Evolutionary conservation across 352 stramenopile species (phyloP), one percentile per base, ranked within the genome.

Genomic region (Phytophthora fragariaefolia): DNA sequence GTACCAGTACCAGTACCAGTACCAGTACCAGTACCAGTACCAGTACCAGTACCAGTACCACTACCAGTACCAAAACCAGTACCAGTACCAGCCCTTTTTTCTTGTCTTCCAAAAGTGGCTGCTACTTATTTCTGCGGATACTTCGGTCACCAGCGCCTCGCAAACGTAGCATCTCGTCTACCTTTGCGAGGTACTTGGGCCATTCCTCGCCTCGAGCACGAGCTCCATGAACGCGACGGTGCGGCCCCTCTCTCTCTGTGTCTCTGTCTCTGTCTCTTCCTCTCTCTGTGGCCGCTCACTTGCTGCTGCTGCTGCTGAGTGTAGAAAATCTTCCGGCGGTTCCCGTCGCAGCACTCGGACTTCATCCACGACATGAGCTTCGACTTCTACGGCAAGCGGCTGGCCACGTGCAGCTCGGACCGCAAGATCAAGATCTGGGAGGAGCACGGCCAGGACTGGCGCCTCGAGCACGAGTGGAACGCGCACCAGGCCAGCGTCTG

Each of bases 341-440:
- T 96, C 73, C 79, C 86, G 71, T 94, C 87, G 62, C 84, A 96
- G 58, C 90, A 97, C 69, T 86, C 79, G 30, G 91, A 96, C 72
- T 97, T 97, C 46, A 91, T 98, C 59, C 89, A 97, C 70, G 92
- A 97, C 74, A 92, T 98, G 79, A 89, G 80, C 76, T 98, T 97
- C 70, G 92, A 98, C 75, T 97, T 96, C 54, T 97, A 97, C 73
- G 93, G 93, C 40, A 91, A 92, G 72, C 82, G 93, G 3, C 76
- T 98, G 34, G 93, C 93, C 46, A 97, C 90, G 22, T 97, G 90
- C 76, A 96, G 87, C 50, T 96, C 90, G n/a, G 92, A 98, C 75
- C 88, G 89, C 63, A 95, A 92, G 64, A 96, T 98, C 72, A 97
- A 97, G 63, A 90, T 96, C 66, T 97, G 89, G 87, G 88, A 96